Percentiles rank a stretch among this genome's conserved stretches.
Evolutionary conservation across 805 yeast species (phyloP).

Genomic region (Kluyveromyces aestuarii): DNA sequence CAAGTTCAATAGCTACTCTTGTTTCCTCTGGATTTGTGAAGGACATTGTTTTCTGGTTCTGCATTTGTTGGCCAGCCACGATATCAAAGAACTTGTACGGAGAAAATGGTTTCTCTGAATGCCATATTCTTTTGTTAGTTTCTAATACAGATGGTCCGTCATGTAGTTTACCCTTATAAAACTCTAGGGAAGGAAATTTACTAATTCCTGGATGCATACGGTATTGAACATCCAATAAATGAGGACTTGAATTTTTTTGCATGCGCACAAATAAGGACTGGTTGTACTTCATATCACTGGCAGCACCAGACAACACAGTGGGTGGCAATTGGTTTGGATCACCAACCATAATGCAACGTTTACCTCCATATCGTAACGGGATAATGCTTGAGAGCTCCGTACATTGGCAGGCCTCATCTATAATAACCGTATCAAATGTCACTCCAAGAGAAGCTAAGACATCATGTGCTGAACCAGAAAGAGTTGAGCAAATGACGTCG

Average conservation of each 20-base stretch:
- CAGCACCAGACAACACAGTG: constrained; percentile 84
- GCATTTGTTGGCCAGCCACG: constrained; percentile 53
- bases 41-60: constrained; percentile 58
- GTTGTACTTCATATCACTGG: constrained; percentile 71
- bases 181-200: constrained; percentile 73
- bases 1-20: constrained; percentile 57
- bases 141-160: constrained; percentile 73
- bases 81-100: constrained; percentile 79
- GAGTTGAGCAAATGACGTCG: constrained; percentile 81
- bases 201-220: constrained; percentile 97
- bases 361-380: constrained; percentile 87
- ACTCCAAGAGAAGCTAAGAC: constrained; percentile 65
- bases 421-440: constrained; percentile 79
- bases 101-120: constrained; percentile 40
- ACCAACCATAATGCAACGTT: constrained; percentile 91
- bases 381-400: constrained; percentile 86
- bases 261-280: constrained; percentile 91
- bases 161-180: constrained; percentile 59
- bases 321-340: constrained; percentile 98
- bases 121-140: constrained; percentile 69
- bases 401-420: constrained; percentile 97
- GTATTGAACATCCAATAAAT: constrained; percentile 81
- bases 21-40: constrained; percentile 67
- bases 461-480: constrained; percentile 92
- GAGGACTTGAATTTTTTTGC: constrained; percentile 56